Percentiles rank a stretch among this genome's conserved stretches.
These are phyloP conservation scores for Leccinum huronense DNA, from an alignment of 1,284 basidiomycete genomes.

Conservation along the genomic window DNA sequence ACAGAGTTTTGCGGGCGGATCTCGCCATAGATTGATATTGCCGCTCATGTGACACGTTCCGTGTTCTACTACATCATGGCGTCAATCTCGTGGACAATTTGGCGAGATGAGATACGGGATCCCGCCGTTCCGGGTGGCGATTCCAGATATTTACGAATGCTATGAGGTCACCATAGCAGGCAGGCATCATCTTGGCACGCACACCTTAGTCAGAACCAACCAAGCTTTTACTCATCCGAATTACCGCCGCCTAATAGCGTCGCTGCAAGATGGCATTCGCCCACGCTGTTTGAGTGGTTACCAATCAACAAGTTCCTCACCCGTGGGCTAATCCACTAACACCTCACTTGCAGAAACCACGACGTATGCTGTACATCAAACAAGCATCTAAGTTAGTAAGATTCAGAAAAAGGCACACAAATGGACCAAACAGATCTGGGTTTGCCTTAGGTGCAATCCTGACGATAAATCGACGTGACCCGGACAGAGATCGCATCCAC, in stretches of 20 bases:
- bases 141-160: neutral
- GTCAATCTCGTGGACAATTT: neutral
- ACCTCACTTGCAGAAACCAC: neutral
- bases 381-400: conserved; percentile 45
- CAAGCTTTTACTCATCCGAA: neutral
- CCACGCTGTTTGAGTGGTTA: neutral
- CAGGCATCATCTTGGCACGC: neutral
- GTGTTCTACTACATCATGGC: neutral
- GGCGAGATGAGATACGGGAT: neutral
- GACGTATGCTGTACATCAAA: conserved; percentile 49
- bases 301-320: neutral
- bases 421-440: conserved; percentile 52
- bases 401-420: conserved; percentile 40
- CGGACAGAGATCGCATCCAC: conserved; percentile 49
- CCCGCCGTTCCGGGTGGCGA: neutral
- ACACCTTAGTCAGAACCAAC: conserved; percentile 1
- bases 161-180: neutral
- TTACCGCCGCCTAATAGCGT: neutral
- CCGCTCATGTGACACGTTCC: neutral
- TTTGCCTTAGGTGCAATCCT: conserved; percentile 52
- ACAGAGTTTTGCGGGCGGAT: neutral
- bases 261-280: neutral
- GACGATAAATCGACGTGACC: conserved; percentile 53
- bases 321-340: neutral
- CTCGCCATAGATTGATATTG: neutral